A percentile compares a stretch with the other conserved stretches of the same genome.
Conservation (phyloP, 164 flowering plant genomes). For the Tinospora cordifolia region DNA sequence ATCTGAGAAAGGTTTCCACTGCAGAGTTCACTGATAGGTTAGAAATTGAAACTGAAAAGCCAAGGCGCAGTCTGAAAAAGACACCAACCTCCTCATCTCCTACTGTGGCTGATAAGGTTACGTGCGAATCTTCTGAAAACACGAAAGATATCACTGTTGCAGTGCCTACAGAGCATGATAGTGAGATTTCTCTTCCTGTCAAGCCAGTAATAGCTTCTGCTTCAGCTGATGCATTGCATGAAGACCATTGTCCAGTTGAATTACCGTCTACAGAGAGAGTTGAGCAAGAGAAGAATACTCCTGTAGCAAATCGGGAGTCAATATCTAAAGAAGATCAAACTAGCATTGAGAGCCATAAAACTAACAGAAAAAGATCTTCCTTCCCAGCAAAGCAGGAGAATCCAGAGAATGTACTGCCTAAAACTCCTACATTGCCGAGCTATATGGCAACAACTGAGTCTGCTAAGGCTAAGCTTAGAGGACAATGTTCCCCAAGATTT, state of each 20-base stretch:
- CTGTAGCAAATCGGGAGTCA: slow-evolving; percentile 28
- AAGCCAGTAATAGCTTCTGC: slow-evolving; percentile 16
- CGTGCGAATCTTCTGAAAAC: slow-evolving; percentile 25
- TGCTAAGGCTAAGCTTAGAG: slow-evolving; percentile 72
- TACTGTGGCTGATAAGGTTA: slow-evolving; percentile 18
- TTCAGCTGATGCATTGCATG: slow-evolving; percentile 12
- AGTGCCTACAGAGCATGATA: slow-evolving; percentile 19
- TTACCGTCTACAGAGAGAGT: slow-evolving; percentile 28
- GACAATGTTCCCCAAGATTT: slow-evolving; percentile 48
- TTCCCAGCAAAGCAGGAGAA: slow-evolving; percentile 56
- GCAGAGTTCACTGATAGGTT: slow-evolving; percentile 30
- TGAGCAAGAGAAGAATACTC: slow-evolving; percentile 32
- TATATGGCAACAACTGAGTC: slow-evolving; percentile 83
- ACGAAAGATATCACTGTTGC: slow-evolving; percentile 24
- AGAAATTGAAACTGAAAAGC: slow-evolving; percentile 42
- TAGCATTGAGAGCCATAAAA: slow-evolving; percentile 40
- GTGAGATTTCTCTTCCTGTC: slow-evolving; percentile 15
- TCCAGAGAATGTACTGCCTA: slow-evolving; percentile 52
- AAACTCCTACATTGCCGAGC: slow-evolving; percentile 71
- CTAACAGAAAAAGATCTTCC: slow-evolving; percentile 41
- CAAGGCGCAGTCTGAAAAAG: slow-evolving; percentile 33
- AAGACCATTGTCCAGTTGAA: slow-evolving; percentile 24
- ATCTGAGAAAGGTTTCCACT: slow-evolving; percentile 52
- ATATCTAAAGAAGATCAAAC: slow-evolving; percentile 39
- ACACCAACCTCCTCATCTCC: slow-evolving; percentile 16